Evolutionary conservation across 2,329 filamentous ascomycete species (phyloP).

Genomic region (Metarhizium guizhouense): DNA sequence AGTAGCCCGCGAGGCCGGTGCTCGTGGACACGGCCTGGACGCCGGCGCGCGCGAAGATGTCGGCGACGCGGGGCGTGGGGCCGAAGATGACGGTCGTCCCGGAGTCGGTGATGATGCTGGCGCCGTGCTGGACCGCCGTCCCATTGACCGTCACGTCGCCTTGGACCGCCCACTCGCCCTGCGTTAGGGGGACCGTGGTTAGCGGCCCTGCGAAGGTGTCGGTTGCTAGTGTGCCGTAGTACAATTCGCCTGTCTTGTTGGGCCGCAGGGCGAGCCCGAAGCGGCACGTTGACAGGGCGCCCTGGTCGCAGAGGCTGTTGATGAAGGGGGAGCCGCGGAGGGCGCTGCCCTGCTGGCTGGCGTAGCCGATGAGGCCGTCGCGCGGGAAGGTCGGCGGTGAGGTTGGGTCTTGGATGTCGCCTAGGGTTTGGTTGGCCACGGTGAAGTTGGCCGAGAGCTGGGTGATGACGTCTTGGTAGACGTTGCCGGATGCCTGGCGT

Average conservation of each 20-base stretch:
- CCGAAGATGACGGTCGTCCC: slow-evolving; percentile 12
- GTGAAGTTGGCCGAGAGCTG: slow-evolving; percentile 11
- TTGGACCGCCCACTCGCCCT: background rate
- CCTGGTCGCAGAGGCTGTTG: slow-evolving; percentile 10
- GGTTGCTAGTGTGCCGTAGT: slow-evolving; percentile 11
- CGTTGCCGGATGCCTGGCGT: slow-evolving; percentile 9
- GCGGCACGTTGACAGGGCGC: slow-evolving; percentile 10
- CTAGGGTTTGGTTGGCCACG: slow-evolving; percentile 9
- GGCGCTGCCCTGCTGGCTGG: slow-evolving; percentile 2
- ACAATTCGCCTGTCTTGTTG: slow-evolving; percentile 11
- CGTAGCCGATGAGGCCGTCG: slow-evolving; percentile 13
- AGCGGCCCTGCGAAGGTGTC: background rate
- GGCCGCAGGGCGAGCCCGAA: slow-evolving; percentile 12
- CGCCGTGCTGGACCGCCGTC: background rate
- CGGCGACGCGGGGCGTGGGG: slow-evolving; percentile 6
- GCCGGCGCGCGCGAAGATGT: slow-evolving; percentile 9
- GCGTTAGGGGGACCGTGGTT: background rate
- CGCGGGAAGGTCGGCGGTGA: slow-evolving; percentile 9
- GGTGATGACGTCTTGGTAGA: slow-evolving; percentile 10
- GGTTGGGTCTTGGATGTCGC: slow-evolving; percentile 6
- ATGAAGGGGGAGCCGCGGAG: slow-evolving; percentile 9
- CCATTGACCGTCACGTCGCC: background rate
- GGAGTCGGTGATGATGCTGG: slow-evolving; percentile 10
- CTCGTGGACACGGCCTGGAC: slow-evolving; percentile 5
- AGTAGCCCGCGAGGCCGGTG: slow-evolving; percentile 10